Evolutionary conservation across 495 filamentous ascomycete species (phyloP), one percentile per base, ranked within the genome.

Genomic region (Aspergillus affinis): DNA sequence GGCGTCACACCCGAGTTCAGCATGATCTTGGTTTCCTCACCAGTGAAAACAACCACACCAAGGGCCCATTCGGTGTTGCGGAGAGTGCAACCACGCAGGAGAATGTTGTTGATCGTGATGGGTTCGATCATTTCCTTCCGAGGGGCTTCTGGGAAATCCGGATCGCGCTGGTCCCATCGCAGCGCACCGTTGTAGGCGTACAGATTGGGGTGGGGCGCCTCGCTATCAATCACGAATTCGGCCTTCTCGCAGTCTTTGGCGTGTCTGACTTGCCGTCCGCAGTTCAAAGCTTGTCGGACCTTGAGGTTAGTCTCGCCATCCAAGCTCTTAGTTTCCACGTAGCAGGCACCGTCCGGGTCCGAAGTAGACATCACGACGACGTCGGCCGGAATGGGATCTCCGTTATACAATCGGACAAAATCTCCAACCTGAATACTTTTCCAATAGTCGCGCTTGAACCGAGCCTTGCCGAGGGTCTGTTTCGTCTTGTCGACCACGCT

Each of bases 251-350:
- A 99, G 66, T 98, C 90, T 32, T 86, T 85, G 1, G 94, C 94
- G 72, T 97, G 93, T 73, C 89, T 90, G 64, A 97, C 82, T 60
- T 85, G 79, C 50, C 88, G 88, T 36, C 93, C 88, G 73, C 91
- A 92, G 61, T 93, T 88, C 27, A 98, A 81, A 19, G 95, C 93
- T 60, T 93, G 90, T 21, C 95, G 88, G 55, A 98, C 91, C 73
- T 99, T 99, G 55, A 99, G 77, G 65, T 99, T 99, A 0, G 95
- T 99, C 72, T 99, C 95, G 19, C 95, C 95, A 67, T 99, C 95
- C 72, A 99, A 75, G 67, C 95, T 97, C 80, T 96, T 99, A 3
- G 95, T 99, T 75, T 99, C 95, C 21, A 98, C 88, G 64, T 98
- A 98, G 72, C 95, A 99, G 36, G 92, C 89, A 44, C 95, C 95